Evolutionary conservation across 495 filamentous ascomycete species (phyloP).

Genomic region (Copromyces sp.): DNA sequence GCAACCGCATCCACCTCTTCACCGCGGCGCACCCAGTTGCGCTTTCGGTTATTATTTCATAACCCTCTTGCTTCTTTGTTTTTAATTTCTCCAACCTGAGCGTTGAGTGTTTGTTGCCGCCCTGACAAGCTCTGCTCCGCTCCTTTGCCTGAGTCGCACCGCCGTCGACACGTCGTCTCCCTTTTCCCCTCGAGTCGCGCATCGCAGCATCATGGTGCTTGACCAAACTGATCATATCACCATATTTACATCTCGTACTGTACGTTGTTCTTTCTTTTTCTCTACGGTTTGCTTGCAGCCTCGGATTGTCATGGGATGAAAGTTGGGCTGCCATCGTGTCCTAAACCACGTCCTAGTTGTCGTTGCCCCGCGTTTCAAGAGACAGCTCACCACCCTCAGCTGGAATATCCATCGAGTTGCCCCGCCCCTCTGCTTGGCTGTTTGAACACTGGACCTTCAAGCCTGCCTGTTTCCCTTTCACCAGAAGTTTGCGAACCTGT

Average conservation of each 20-base stretch:
- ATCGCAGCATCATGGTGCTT: slow-evolving; percentile 22
- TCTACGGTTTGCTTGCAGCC: background rate
- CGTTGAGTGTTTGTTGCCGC: background rate
- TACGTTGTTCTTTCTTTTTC: background rate
- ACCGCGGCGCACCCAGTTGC: background rate
- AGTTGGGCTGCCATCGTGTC: background rate
- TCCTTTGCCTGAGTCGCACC: background rate
- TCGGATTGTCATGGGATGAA: background rate
- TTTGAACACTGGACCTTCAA: background rate
- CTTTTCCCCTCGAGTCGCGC: background rate
- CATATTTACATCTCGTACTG: slow-evolving; percentile 13
- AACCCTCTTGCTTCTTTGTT: background rate
- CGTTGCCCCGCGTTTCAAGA: background rate
- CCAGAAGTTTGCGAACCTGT: background rate
- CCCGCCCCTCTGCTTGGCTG: background rate
- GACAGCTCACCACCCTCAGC: background rate
- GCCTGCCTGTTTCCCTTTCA: background rate
- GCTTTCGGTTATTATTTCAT: background rate
- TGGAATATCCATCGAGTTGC: background rate
- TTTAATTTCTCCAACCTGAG: background rate
- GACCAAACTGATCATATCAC: slow-evolving; percentile 6
- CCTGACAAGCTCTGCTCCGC: background rate
- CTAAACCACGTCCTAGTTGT: background rate
- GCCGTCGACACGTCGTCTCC: background rate
- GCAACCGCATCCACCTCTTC: background rate